Base-by-base conservation (phyloP, 2,329 filamentous ascomycete genomes). In the Hymenoscyphus fructigenus region DNA sequence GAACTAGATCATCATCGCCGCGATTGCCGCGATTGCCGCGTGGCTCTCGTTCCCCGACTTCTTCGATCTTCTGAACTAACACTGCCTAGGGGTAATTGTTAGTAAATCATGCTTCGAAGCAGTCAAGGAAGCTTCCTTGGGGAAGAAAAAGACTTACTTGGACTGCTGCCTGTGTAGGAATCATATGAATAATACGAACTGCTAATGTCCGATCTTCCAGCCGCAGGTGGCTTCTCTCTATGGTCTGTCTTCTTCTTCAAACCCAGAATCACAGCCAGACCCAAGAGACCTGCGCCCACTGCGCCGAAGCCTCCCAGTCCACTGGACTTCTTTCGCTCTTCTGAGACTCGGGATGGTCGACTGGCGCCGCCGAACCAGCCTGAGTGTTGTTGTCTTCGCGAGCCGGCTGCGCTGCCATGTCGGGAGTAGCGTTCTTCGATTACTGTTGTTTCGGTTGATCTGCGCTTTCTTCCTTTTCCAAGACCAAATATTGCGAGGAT, bases 391-490 rank as follows among this genome's bases (percentile, higher is more conserved):
- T 71, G 67, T 57, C 72, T 63, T 36, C 72, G 57, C 3, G 72
- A 70, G 32, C 65, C 70, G 2, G 70, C 62, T 23, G 65, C 69
- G 20, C 66, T 70, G 47, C 86, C 83, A 67, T 86, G 84, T 69
- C 78, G 76, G 14, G 82, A 83, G 75, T 85, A 86, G 56, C 84
- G 84, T 75, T 91, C 87, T 74, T 91, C 87, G 71, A 84, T 80
- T 62, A 87, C 79, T 58, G 89, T 86, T 71, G 88, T 83, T 57
- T 80, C 78, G 67, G 87, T 85, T 10, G 68, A 62, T 1, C 82
- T 76, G 34, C 78, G 78, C 61, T 77, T 78, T 72, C 82, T 82
- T 70, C 80, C 80, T 70, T 80, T 80, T 12, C 86, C 83, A 53
- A 87, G 74, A 36, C 88, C 88, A 68, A 91, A 85, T 70, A 91